Base-by-base conservation (phyloP, 306 rosid species). In the Comarum palustre region DNA sequence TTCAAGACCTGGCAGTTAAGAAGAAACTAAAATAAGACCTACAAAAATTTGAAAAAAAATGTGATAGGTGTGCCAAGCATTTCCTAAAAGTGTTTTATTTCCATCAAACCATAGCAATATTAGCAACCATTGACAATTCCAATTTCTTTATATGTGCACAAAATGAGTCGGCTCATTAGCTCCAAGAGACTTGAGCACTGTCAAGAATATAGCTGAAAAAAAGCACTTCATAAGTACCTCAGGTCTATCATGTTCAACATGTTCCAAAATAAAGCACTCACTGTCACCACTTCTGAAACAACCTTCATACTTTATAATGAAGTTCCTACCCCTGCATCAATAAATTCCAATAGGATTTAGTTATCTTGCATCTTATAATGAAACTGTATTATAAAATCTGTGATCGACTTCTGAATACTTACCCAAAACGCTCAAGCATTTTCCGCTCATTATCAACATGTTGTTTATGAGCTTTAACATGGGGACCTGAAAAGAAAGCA, bases 361-460 rank as follows among this genome's bases (percentile, higher is more conserved):
- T 29, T 39, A 36, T 4, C 47, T 34, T 51, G 62, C 36, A 8
- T 46, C 39, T 32, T 19, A 67, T 39, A 67, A 66, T 32, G 70
- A 65, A 12, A 24, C 48, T 2, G 8, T 38, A 13, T 46, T 75
- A 41, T 51, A n/a, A 8, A n/a, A 69, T n/a, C 31, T 31, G 48
- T 34, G 46, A 34, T n/a, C 45, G 20, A n/a, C 62, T 75, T 69
- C 47, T 24, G 39, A 32, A 72, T 48, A 62, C 78, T 68, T 77
- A 81, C 85, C 82, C 85, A 73, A 81, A 81, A 20, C 61, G 76
- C 60, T 77, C 79, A 29, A 81, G 82, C 82, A 81, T 77, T 77
- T 73, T 81, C 29, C 60, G 70, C 58, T 81, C 82, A 57, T 73
- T 77, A 51, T 34, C 79, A 45, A 77, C 64, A 68, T 69, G 72